A percentile compares a stretch with the other conserved stretches of the same genome.
Conservation (phyloP, 228 moss, liverwort and hornwort species). For the Sphagnum magellanicum region DNA sequence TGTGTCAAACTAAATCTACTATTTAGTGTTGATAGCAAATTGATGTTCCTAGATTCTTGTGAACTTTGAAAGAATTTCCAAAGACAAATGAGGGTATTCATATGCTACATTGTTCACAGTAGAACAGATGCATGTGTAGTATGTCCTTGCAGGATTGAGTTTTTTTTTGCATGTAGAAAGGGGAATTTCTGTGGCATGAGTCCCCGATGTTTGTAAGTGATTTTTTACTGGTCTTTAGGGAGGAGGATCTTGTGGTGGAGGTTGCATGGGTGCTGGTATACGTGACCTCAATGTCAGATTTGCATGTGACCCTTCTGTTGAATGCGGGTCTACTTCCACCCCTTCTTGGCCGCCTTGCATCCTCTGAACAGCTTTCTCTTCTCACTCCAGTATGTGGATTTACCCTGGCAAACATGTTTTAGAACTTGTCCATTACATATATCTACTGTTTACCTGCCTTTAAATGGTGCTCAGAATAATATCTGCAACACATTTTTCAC, state of each 20-base stretch:
- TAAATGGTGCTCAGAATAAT: no score
- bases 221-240: constrained; percentile 21
- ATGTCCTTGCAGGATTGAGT: no score
- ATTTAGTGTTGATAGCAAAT: background rate
- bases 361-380: constrained; percentile 52
- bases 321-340: constrained; percentile 71
- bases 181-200: no score
- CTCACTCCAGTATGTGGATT: constrained; percentile 58
- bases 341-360: constrained; percentile 52
- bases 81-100: no score
- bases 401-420: background rate
- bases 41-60: no score
- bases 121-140: no score
- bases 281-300: constrained; percentile 85
- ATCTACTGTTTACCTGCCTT: background rate
- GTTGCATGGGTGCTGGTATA: constrained; percentile 92
- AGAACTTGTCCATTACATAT: background rate
- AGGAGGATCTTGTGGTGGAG: constrained; percentile 87
- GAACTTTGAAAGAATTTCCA: no score
- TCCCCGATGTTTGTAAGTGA: no score
- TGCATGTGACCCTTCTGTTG: constrained; percentile 60
- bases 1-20: no score
- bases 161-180: no score
- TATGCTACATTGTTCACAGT: no score
- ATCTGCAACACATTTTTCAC: no score